A percentile compares a stretch with the other conserved stretches of the same genome.
phyloP scores from a whole-genome alignment of 345 rosid species.

The Rubroshorea leprosula region DNA sequence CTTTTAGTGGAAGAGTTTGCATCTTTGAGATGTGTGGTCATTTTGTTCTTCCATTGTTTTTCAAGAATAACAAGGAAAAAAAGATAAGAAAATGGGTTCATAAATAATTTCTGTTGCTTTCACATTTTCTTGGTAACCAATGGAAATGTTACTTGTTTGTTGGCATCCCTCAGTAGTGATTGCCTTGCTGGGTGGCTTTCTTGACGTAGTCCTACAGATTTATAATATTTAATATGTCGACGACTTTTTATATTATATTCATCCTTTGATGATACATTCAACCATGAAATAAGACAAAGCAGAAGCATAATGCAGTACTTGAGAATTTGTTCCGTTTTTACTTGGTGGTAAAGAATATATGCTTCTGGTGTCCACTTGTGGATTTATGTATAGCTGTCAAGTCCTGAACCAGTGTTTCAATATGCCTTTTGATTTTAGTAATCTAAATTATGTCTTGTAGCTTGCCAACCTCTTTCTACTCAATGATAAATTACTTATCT shows the following conservation, averaged over 20 bases:
- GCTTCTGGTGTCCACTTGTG: slow-evolving; percentile 10
- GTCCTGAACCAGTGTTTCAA: slow-evolving; percentile 5
- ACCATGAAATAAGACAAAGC: slow-evolving; percentile 1
- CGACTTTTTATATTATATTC: not conserved
- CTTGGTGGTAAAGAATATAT: slow-evolving; percentile 28
- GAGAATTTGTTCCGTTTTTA: slow-evolving; percentile 13
- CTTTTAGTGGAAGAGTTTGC: too few species aligned
- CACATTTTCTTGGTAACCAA: not conserved
- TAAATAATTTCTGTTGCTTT: not conserved
- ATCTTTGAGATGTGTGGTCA: too few species aligned
- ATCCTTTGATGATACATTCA: slow-evolving; percentile 11
- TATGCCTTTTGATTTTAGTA: slow-evolving; percentile 10
- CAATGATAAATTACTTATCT: not conserved
- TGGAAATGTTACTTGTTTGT: slow-evolving; percentile 1
- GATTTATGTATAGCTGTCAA: slow-evolving; percentile 9
- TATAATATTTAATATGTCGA: not conserved
- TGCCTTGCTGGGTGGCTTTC: not conserved
- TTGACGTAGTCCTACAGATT: not conserved
- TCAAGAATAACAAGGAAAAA: too few species aligned
- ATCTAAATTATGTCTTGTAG: not conserved
- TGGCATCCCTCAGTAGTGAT: not conserved
- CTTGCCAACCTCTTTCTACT: not conserved
- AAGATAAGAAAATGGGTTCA: not conserved
- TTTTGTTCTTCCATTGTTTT: not conserved
- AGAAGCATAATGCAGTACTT: slow-evolving; percentile 5